Evolutionary conservation across 2,329 filamentous ascomycete species (phyloP).

Genomic region (Dothideomycetes sp.): DNA sequence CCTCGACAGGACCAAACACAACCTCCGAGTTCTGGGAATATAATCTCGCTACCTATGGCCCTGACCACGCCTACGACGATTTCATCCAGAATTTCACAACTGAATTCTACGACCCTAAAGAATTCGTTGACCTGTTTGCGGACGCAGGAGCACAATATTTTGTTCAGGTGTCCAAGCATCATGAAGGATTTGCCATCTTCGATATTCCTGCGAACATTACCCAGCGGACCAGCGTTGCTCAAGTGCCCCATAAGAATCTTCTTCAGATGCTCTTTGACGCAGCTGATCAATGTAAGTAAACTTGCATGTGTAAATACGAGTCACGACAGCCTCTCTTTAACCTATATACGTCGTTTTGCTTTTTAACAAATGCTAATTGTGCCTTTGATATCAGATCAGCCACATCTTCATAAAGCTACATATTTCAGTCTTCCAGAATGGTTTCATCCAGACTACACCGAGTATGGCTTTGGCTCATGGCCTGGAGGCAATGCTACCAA

Average conservation of each 20-base stretch:
- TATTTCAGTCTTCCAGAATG: slow-evolving; percentile 41
- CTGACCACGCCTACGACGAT: slow-evolving; percentile 47
- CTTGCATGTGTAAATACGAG: no score
- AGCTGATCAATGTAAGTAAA: slow-evolving; percentile 27
- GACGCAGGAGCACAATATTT: slow-evolving; percentile 44
- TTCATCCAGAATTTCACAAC: slow-evolving; percentile 47
- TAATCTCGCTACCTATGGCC: slow-evolving; percentile 43
- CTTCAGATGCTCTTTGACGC: slow-evolving; percentile 37
- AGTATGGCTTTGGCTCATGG: slow-evolving; percentile 32
- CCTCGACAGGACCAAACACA: no score
- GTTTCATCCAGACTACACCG: slow-evolving; percentile 36
- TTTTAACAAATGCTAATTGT: no score
- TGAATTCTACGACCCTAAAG: slow-evolving; percentile 40
- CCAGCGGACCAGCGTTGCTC: slow-evolving; percentile 32
- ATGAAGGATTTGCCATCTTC: slow-evolving; percentile 40
- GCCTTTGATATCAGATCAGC: no score
- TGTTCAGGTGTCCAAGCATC: slow-evolving; percentile 38
- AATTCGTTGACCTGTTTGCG: slow-evolving; percentile 46
- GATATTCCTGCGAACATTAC: slow-evolving; percentile 34
- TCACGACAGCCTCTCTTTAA: no score
- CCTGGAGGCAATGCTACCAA: slow-evolving; percentile 37
- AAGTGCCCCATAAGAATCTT: slow-evolving; percentile 34
- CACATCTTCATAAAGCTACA: slow-evolving; percentile 34
- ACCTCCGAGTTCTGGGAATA: slow-evolving; percentile 41
- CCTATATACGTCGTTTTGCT: no score